Evolutionary conservation across 371 early-diverging fungal species (phyloP).

Genomic region (Syncephalastrum racemosum): DNA sequence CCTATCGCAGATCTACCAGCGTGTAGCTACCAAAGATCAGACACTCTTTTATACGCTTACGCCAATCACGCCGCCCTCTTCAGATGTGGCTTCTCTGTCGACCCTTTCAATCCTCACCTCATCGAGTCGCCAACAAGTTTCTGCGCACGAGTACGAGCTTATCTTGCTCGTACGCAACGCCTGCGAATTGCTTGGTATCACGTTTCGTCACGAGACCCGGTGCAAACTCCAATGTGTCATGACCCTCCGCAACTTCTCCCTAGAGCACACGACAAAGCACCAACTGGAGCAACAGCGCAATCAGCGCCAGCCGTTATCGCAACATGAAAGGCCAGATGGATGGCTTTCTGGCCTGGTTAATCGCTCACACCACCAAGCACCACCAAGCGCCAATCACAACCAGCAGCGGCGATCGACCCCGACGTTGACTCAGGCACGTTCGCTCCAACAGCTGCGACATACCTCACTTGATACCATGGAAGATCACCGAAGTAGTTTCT

Average conservation of each 20-base stretch:
- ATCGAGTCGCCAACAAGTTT: not conserved
- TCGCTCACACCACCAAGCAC: too few species aligned
- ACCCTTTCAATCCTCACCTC: not conserved
- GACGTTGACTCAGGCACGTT: too few species aligned
- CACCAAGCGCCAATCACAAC: too few species aligned
- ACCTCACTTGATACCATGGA: too few species aligned
- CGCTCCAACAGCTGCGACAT: too few species aligned
- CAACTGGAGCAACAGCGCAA: too few species aligned
- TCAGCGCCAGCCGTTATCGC: too few species aligned
- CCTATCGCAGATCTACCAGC: constrained; percentile 2
- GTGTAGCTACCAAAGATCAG: constrained; percentile 5
- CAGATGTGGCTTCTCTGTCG: not conserved
- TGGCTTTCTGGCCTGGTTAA: too few species aligned
- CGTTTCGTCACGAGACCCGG: constrained; percentile 6
- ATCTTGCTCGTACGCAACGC: not conserved
- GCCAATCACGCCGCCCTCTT: not conserved
- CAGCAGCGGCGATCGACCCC: too few species aligned
- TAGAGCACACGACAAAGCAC: too few species aligned
- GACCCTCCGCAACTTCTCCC: constrained; percentile 4
- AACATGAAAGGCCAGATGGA: too few species aligned
- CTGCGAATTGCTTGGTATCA: constrained; percentile 6
- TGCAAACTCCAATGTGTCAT: constrained; percentile 8
- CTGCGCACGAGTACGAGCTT: not conserved
- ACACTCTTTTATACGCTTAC: constrained; percentile 3
- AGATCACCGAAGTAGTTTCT: too few species aligned